Evolutionary conservation across 345 rosid species (phyloP).

Genomic region (Citrus unshiu): DNA sequence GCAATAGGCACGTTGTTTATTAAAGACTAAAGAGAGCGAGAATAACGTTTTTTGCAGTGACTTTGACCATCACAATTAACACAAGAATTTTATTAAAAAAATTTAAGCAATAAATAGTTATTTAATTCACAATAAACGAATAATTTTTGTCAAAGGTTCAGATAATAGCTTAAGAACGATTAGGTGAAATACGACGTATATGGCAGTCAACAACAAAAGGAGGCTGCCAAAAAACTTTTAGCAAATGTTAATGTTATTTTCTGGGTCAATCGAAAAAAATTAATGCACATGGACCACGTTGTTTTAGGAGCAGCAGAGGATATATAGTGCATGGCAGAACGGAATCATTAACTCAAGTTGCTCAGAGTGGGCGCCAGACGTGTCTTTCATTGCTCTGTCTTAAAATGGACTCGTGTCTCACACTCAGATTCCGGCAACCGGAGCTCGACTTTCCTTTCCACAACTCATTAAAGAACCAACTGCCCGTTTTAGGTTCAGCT

Average conservation of each 20-base stretch:
- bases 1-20: neutral
- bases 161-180: no score
- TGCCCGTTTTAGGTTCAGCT: neutral
- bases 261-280: neutral
- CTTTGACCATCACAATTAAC: neutral
- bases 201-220: neutral
- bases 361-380: neutral
- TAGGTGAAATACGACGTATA: no score
- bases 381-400: neutral
- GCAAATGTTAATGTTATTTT: neutral
- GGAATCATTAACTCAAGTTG: neutral
- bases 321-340: neutral
- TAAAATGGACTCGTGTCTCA: constrained; percentile 29
- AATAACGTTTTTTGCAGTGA: neutral
- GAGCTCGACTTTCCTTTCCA: constrained; percentile 6
- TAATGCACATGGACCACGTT: neutral
- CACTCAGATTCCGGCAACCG: constrained; percentile 16
- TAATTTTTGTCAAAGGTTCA: no score
- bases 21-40: neutral
- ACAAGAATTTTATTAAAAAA: no score
- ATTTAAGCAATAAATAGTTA: no score
- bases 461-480: constrained; percentile 7
- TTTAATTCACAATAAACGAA: no score
- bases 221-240: neutral
- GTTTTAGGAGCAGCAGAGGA: no score